Conservation (phyloP, 371 early-diverging fungal species). For the Nematocida parisii region DNA sequence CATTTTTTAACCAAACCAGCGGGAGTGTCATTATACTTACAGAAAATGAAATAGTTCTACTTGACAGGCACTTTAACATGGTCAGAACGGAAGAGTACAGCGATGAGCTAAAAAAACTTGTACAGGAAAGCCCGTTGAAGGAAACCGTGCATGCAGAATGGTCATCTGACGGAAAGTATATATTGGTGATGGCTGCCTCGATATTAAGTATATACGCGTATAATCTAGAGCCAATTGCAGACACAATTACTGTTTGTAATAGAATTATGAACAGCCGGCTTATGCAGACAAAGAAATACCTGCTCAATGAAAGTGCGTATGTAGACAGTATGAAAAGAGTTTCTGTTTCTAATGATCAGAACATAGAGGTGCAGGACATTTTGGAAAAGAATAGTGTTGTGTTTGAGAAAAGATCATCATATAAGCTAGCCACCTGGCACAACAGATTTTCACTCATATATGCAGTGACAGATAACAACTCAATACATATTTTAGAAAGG, state of each 20-base stretch:
- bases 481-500: conserved; percentile 43
- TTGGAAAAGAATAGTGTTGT: conserved; percentile 28
- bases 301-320: conserved; percentile 47
- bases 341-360: neutral
- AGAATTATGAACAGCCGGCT: conserved; percentile 55
- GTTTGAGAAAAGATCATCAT: conserved; percentile 38
- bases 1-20: conserved; percentile 13
- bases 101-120: neutral
- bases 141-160: neutral
- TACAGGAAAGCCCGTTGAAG: neutral
- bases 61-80: conserved; percentile 33
- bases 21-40: conserved; percentile 43
- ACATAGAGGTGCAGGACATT: neutral
- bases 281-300: conserved; percentile 53
- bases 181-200: neutral
- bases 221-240: conserved; percentile 29
- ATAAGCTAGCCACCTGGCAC: conserved; percentile 48
- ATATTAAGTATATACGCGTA: conserved; percentile 31
- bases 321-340: conserved; percentile 37
- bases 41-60: conserved; percentile 16
- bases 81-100: conserved; percentile 11
- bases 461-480: conserved; percentile 45
- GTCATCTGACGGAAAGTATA: conserved; percentile 49
- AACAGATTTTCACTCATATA: conserved; percentile 41
- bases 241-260: conserved; percentile 37